phyloP scores from a whole-genome alignment of 148 eudicot genomes.

The Cornus controversa region DNA sequence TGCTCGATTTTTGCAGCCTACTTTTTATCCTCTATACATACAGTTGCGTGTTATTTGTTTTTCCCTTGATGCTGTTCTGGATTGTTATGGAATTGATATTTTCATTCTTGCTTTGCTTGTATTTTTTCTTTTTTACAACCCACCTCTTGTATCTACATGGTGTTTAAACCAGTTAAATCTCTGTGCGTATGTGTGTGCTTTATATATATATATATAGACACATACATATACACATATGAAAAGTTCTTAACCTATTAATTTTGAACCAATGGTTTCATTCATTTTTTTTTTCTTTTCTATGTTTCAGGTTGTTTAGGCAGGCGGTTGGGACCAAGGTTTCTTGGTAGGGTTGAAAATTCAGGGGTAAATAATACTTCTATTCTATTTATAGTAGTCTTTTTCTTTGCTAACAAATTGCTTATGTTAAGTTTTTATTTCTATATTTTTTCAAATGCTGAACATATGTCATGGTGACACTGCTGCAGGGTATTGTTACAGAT shows the following conservation, averaged over 20 bases:
- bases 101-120: not conserved
- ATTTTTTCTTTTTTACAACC: not conserved
- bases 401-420: not conserved
- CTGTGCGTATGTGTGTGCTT: too few species aligned
- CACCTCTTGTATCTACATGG: too few species aligned
- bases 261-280: not conserved
- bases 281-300: not conserved
- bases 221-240: too few species aligned
- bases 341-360: constrained; percentile 72
- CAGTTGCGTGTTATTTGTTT: too few species aligned
- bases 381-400: not conserved
- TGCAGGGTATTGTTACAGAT: constrained; percentile 81
- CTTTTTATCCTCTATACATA: not conserved
- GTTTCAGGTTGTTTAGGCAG: constrained; percentile 91
- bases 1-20: not conserved
- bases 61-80: not conserved
- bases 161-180: not conserved
- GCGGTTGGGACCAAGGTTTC: constrained; percentile 86
- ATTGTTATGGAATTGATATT: not conserved
- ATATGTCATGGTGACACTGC: constrained; percentile 20
- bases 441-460: not conserved
- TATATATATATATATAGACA: too few species aligned
- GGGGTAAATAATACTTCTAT: constrained; percentile 54
- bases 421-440: not conserved
- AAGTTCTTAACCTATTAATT: not conserved